Evolutionary conservation across 169 alveolate species (phyloP).

Genomic region (Miamiensis avidus): DNA sequence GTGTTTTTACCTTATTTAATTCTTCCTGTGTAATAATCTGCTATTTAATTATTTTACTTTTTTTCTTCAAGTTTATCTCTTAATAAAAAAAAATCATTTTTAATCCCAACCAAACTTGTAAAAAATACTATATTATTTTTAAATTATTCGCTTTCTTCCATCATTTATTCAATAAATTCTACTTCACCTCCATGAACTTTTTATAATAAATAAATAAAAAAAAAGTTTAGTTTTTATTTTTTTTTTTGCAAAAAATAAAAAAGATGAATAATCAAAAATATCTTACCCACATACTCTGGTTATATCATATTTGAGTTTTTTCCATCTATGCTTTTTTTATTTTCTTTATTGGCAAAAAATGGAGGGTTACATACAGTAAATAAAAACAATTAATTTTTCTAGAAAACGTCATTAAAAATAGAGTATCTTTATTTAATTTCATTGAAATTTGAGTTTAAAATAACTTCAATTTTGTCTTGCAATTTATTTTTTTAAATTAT

Average conservation of each 20-base stretch:
- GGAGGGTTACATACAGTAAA: neutral
- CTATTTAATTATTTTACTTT: neutral
- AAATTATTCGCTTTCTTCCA: neutral
- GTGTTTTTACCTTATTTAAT: neutral
- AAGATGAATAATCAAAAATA: too few species aligned
- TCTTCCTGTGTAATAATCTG: neutral
- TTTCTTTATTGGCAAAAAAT: neutral
- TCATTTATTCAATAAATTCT: neutral
- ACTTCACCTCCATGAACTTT: neutral
- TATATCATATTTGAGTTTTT: neutral
- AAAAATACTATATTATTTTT: too few species aligned
- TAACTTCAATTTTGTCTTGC: neutral
- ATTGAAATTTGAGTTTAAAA: too few species aligned
- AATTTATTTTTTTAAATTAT: too few species aligned
- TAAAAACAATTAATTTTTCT: too few species aligned
- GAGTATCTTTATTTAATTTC: neutral
- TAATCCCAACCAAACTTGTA: neutral
- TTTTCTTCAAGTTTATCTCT: neutral
- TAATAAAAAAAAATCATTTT: too few species aligned
- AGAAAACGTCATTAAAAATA: neutral
- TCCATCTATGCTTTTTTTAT: neutral
- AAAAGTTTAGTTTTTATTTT: too few species aligned
- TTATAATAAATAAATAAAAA: too few species aligned
- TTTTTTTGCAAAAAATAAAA: too few species aligned
- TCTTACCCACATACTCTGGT: neutral